Evolutionary conservation across 108 stramenopile genomes (phyloP), one percentile per base, ranked within the genome.

Genomic region (Pseudonitzschia multiseries): DNA sequence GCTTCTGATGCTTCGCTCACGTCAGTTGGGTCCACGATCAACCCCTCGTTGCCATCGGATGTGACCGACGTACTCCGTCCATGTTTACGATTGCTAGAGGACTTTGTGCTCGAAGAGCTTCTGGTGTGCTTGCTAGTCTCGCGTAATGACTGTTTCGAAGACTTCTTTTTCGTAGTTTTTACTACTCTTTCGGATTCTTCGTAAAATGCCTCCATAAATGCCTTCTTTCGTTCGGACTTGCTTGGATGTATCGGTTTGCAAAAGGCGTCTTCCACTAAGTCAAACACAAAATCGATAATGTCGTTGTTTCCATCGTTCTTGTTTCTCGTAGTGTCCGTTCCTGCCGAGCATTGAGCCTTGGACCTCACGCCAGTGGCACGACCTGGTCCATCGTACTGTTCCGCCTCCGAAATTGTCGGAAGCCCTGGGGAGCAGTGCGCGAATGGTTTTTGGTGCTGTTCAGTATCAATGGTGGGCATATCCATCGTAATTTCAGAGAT

Each of bases 261-360:
- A 18, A 78, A 24, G 40, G 71, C 67, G 50, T 62, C 62, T 48
- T 78, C 77, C 20, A 78, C 77, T 31, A 78, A 43, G 15, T 72
- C 71, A 68, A 78, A 78, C 0, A 78, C 27, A 56, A 61, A 78
- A 32, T 78, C 77, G 24, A 78, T 60, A 15, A 48, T 29, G 32
- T 78, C 77, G 5, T 57, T 67, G 66, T 50, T 50, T 22, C 66
- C 66, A 5, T 40, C 61, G 36, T 20, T 62, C 33, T 17, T 40
- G 29, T 62, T 40, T 46, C 4, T 67, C 3, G 28, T 48, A 8
- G 43, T 48, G 46, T 67, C 44, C 3, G 26, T 20, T 50, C 20
- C 46, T 26, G 44, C 44, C 18, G 46, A 22, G 26, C 66, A 67
- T 48, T 21, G 44, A 46, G 43, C 46, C 27, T 50, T 51, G 27